Evolutionary conservation across 2,329 filamentous ascomycete species (phyloP).

Genomic region (Alternaria triticimaculans): DNA sequence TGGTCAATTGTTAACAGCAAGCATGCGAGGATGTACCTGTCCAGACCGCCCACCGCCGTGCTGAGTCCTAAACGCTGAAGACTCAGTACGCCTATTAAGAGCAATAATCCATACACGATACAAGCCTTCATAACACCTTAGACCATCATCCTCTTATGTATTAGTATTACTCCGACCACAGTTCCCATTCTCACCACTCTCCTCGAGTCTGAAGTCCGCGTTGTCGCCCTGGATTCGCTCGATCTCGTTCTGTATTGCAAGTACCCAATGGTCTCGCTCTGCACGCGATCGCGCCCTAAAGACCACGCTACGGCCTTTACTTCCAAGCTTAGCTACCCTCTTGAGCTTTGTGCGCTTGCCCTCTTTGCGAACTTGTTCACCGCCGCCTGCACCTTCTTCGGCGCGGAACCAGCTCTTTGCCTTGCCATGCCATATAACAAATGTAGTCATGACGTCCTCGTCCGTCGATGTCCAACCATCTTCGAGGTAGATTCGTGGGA

Average conservation of each 20-base stretch:
- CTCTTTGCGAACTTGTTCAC: constrained; percentile 38
- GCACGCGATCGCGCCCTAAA: constrained; percentile 70
- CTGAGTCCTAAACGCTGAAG: not conserved
- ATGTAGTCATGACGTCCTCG: constrained; percentile 70
- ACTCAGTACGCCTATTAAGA: not conserved
- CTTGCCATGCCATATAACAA: constrained; percentile 70
- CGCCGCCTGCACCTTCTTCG: constrained; percentile 40
- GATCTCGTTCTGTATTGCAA: constrained; percentile 70
- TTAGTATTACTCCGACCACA: not conserved
- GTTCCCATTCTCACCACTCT: constrained; percentile 19
- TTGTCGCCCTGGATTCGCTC: constrained; percentile 61
- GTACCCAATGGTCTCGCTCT: constrained; percentile 72
- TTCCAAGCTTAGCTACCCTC: constrained; percentile 66
- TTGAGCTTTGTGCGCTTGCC: constrained; percentile 60
- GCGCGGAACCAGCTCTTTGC: constrained; percentile 63
- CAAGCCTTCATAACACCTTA: not conserved
- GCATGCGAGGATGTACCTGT: not conserved
- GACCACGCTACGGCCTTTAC: constrained; percentile 67
- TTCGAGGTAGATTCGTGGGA: constrained; percentile 66
- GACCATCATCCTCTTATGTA: not conserved
- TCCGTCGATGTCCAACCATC: constrained; percentile 68
- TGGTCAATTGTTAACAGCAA: not conserved
- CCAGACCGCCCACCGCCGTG: not conserved
- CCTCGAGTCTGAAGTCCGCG: constrained; percentile 55
- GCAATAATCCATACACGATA: not conserved